Percentiles rank a stretch among this genome's conserved stretches.
Evolutionary conservation across 2,329 filamentous ascomycete species (phyloP).

Genomic region (Massarina eburnea): DNA sequence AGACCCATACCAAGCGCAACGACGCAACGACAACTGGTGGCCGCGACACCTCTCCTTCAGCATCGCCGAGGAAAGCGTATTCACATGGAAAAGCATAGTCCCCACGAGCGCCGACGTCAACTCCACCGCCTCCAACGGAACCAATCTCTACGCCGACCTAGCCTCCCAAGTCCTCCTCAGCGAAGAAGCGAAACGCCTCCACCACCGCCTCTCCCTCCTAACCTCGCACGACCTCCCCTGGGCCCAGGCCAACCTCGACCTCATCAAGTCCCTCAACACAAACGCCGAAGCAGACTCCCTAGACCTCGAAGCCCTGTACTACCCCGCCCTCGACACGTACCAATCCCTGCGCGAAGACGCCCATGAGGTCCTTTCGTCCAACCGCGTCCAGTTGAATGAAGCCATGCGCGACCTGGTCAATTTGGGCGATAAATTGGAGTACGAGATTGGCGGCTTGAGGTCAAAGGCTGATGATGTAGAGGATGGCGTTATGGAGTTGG

Average conservation of each 20-base stretch:
- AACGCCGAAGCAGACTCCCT: slow-evolving; percentile 61
- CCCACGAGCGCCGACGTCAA: slow-evolving; percentile 17
- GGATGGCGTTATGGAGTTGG: slow-evolving; percentile 77
- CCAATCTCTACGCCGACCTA: slow-evolving; percentile 33
- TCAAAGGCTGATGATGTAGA: slow-evolving; percentile 86
- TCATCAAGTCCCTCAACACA: slow-evolving; percentile 62
- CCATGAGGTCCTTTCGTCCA: slow-evolving; percentile 68
- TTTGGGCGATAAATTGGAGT: slow-evolving; percentile 82
- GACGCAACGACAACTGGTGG: slow-evolving; percentile 62
- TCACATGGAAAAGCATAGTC: slow-evolving; percentile 56
- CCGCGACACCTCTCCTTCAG: slow-evolving; percentile 75
- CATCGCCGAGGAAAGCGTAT: slow-evolving; percentile 71
- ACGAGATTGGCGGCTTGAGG: slow-evolving; percentile 80
- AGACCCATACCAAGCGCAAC: slow-evolving; percentile 18
- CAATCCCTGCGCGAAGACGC: slow-evolving; percentile 67
- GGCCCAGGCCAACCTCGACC: slow-evolving; percentile 60
- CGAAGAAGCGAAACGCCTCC: slow-evolving; percentile 65
- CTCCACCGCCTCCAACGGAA: slow-evolving; percentile 23
- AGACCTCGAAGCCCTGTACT: slow-evolving; percentile 69
- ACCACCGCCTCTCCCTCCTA: slow-evolving; percentile 60
- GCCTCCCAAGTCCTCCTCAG: slow-evolving; percentile 44
- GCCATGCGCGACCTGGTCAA: slow-evolving; percentile 77
- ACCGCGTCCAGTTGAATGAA: slow-evolving; percentile 69
- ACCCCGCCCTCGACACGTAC: slow-evolving; percentile 70
- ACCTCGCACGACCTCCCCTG: slow-evolving; percentile 60